Conservation (phyloP, 1,139 yeast species). For the Yamadazyma triangularis region DNA sequence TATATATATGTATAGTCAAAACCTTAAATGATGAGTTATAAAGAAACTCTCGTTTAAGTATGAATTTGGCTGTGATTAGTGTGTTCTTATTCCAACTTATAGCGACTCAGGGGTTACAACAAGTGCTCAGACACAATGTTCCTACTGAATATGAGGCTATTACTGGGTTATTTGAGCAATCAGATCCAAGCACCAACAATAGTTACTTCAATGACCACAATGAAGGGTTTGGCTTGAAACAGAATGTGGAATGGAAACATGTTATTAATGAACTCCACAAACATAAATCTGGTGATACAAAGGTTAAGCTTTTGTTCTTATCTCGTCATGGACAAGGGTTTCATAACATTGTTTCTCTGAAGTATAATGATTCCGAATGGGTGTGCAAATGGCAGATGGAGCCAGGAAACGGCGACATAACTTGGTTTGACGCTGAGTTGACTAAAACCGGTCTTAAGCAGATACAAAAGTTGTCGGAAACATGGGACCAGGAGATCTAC, state of each 20-base stretch:
- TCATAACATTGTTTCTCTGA: constrained; percentile 29
- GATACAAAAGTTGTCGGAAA: constrained; percentile 13
- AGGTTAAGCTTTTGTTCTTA: constrained; percentile 27
- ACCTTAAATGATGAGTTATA: too few relatives aligned
- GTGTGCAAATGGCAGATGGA: constrained; percentile 26
- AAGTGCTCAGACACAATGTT: neutral
- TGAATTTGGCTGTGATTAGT: too few relatives aligned
- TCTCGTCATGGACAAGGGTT: constrained; percentile 42
- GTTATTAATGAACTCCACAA: constrained; percentile 11
- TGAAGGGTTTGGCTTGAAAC: constrained; percentile 4
- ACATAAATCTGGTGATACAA: constrained; percentile 6
- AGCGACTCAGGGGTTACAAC: too few relatives aligned
- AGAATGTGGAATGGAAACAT: constrained; percentile 9
- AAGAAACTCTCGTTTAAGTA: too few relatives aligned
- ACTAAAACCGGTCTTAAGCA: constrained; percentile 25
- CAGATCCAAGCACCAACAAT: constrained; percentile 2
- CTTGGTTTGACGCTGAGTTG: constrained; percentile 37
- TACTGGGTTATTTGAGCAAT: constrained; percentile 3
- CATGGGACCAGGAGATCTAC: constrained; percentile 16
- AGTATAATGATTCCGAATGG: constrained; percentile 22
- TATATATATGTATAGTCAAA: too few relatives aligned
- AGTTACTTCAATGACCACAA: constrained; percentile 1
- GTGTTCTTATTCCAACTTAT: too few relatives aligned
- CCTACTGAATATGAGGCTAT: constrained; percentile 3
- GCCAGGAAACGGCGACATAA: constrained; percentile 26